Percentiles rank a stretch among this genome's conserved stretches.
These are phyloP conservation scores for Trichosporon faecale DNA, from an alignment of 1,284 basidiomycete genomes.

Conservation along the genomic window DNA sequence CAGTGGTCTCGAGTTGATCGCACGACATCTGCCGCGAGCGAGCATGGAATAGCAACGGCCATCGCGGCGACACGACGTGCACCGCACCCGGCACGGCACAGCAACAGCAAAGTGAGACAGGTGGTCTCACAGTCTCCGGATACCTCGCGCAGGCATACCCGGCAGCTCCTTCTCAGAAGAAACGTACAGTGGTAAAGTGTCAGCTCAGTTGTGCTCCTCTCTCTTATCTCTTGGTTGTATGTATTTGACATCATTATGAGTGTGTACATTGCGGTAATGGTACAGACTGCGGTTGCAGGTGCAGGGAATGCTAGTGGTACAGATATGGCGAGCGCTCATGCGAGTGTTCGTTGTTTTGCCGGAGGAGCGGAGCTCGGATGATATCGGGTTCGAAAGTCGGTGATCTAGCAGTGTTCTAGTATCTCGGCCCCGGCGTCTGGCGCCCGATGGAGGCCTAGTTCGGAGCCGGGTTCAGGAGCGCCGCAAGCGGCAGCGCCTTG, in stretches of 20 bases:
- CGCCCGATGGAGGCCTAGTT: neutral
- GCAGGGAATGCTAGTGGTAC: neutral
- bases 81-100: neutral
- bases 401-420: neutral
- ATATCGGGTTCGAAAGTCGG: no score
- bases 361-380: no score
- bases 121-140: neutral
- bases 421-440: no score
- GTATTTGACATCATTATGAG: conserved; percentile 7
- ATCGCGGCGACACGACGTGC: neutral
- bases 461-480: conserved; percentile 1
- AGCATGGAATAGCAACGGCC: no score
- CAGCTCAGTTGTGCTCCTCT: neutral
- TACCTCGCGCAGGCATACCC: neutral
- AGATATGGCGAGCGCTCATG: neutral
- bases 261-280: neutral
- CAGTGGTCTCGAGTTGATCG: no score
- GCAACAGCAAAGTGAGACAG: neutral
- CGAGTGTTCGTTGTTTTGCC: neutral
- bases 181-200: neutral
- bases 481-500: neutral
- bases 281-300: neutral
- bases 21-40: no score
- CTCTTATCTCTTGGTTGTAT: conserved; percentile 2
- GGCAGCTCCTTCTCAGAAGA: neutral